Base-by-base conservation (phyloP, 805 yeast species). In the Pichia rugopelliculosa region DNA sequence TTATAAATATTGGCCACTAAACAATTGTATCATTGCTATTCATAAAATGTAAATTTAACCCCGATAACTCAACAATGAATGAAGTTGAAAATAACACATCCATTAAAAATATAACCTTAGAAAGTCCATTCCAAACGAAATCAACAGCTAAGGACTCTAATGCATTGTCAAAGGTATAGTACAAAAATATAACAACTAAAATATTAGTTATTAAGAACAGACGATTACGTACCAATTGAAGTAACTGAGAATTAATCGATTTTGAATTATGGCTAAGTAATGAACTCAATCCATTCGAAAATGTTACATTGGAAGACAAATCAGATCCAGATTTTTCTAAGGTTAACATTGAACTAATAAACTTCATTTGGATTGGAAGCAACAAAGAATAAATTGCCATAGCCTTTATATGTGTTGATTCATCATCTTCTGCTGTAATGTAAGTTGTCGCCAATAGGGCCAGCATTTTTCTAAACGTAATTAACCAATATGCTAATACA, bases 361-460 rank as follows among this genome's bases (percentile, higher is more conserved):
- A 62, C 24, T 60, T 42, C 43, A 55, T 56, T 30, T 63, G 67
- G 20, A 62, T 50, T 39, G 56, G 42, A 41, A 50, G 60, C 25
- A 59, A 48, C 15, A 56, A 24, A 40, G 60, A 51, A 39, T 56
- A 61, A 13, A 52, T 50, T n/a, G 60, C 22, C 38, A 63, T 56
- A 1, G 63, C 60, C 41, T 61, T 61, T n/a, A 48, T 45, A 45
- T 59, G 66, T 4, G 55, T 37, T 2, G 64, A 54, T 30, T 55
- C 52, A 36, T 62, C 57, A 44, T 64, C 68, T 10, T 56, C 58
- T 8, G 51, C 47, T 0, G 68, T 55, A 3, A 64, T 55, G 47
- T 58, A 62, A 10, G 57, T 53, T 60, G 62, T 60, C 39, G 58
- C 53, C 10, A 55, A 42, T n/a, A 65, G 51, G 1, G 64, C 57